phyloP scores from a whole-genome alignment of 2,329 filamentous ascomycete genomes.

The Chalara sp. region DNA sequence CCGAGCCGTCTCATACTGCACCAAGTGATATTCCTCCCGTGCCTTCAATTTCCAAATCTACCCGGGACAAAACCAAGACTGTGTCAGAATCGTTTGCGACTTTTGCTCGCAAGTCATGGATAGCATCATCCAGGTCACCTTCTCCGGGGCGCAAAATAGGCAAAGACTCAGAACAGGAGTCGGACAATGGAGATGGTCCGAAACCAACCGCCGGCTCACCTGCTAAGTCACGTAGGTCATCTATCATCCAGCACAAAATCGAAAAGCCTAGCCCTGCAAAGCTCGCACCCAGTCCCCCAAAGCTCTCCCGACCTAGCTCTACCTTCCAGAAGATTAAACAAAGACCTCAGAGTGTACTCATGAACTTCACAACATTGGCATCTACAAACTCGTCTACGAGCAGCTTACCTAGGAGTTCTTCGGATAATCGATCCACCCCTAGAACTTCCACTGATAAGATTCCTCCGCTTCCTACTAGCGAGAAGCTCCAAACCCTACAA shows the following conservation, averaged over 20 bases:
- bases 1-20: slow-evolving; percentile 17
- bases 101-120: slow-evolving; percentile 45
- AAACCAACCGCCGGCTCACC: slow-evolving; percentile 4
- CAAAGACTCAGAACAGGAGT: slow-evolving; percentile 15
- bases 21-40: slow-evolving; percentile 28
- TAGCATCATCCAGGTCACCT: slow-evolving; percentile 37
- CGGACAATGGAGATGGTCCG: slow-evolving; percentile 9
- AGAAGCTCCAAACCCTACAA: slow-evolving; percentile 22
- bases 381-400: slow-evolving; percentile 27
- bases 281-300: slow-evolving; percentile 14
- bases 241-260: slow-evolving; percentile 13
- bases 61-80: slow-evolving; percentile 34
- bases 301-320: slow-evolving; percentile 9
- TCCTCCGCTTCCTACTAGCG: slow-evolving; percentile 38
- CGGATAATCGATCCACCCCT: slow-evolving; percentile 36
- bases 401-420: slow-evolving; percentile 34
- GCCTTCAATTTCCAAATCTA: slow-evolving; percentile 19
- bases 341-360: slow-evolving; percentile 23
- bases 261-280: slow-evolving; percentile 12
- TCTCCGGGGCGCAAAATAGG: slow-evolving; percentile 30
- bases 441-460: slow-evolving; percentile 38
- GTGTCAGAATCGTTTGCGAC: slow-evolving; percentile 43
- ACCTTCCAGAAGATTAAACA: slow-evolving; percentile 21
- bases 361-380: slow-evolving; percentile 22
- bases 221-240: slow-evolving; percentile 10